Conservation (phyloP, 2,329 filamentous ascomycete species). For the Neocucurbitaria cava region DNA sequence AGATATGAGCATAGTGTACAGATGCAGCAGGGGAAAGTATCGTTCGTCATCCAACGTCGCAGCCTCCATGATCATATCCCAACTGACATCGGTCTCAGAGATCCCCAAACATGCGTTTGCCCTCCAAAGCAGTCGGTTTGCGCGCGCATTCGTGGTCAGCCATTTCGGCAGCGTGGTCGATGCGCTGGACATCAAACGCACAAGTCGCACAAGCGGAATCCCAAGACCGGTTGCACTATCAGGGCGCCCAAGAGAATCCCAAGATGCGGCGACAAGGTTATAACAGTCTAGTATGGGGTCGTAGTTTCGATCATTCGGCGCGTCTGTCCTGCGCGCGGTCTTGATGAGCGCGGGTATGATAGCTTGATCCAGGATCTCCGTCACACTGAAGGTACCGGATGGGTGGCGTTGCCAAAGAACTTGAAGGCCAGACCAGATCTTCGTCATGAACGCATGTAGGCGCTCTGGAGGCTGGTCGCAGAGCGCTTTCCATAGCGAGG, state of each 20-base stretch:
- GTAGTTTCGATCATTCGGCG: neutral
- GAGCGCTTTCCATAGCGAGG: slow-evolving; percentile 35
- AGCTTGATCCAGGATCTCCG: slow-evolving; percentile 24
- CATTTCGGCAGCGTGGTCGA: slow-evolving; percentile 30
- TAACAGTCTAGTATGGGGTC: slow-evolving; percentile 30
- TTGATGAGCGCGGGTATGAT: slow-evolving; percentile 32
- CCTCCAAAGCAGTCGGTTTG: slow-evolving; percentile 35
- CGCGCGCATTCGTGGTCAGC: slow-evolving; percentile 29
- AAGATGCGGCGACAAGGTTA: slow-evolving; percentile 32
- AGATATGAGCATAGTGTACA: slow-evolving; percentile 41
- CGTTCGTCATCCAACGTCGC: slow-evolving; percentile 13
- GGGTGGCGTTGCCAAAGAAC: slow-evolving; percentile 26
- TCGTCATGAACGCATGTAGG: slow-evolving; percentile 24
- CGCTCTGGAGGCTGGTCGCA: slow-evolving; percentile 29
- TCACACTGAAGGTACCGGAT: slow-evolving; percentile 23
- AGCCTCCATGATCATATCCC: slow-evolving; percentile 32
- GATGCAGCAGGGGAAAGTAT: slow-evolving; percentile 35
- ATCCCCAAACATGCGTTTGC: slow-evolving; percentile 36
- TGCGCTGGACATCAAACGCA: slow-evolving; percentile 35
- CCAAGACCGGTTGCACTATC: slow-evolving; percentile 31
- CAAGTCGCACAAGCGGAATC: slow-evolving; percentile 38
- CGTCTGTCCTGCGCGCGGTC: slow-evolving; percentile 1
- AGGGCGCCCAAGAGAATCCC: slow-evolving; percentile 34
- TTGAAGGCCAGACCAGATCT: slow-evolving; percentile 28
- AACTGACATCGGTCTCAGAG: slow-evolving; percentile 21